Evolutionary conservation across 176 grass and related monocot genomes (phyloP).

Genomic region (Echinochloa phyllopogon): DNA sequence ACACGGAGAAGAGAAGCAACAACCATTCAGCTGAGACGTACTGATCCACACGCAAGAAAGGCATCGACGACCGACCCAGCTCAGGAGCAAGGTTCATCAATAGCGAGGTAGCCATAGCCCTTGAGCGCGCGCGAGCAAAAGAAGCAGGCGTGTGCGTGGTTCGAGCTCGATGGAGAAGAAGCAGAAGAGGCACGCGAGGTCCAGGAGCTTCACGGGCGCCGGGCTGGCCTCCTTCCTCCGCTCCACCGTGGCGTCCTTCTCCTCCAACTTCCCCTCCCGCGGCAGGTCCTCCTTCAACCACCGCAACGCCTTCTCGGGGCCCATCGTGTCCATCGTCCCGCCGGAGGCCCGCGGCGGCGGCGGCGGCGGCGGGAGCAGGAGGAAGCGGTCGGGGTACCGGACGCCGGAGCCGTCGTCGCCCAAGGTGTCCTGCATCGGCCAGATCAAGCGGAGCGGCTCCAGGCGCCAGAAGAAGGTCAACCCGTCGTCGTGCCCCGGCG

Average conservation of each 20-base stretch:
- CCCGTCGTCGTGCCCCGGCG: slow-evolving; percentile 33
- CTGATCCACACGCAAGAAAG: background rate
- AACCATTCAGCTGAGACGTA: background rate
- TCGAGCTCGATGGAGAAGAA: background rate
- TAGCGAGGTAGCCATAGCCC: background rate
- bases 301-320: slow-evolving; percentile 76
- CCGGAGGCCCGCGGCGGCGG: slow-evolving; percentile 59
- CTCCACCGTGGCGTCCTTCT: slow-evolving; percentile 61
- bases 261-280: slow-evolving; percentile 31
- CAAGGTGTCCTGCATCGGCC: slow-evolving; percentile 87
- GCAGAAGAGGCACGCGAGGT: slow-evolving; percentile 49
- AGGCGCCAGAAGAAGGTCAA: slow-evolving; percentile 48
- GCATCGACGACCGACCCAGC: background rate
- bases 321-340: slow-evolving; percentile 75
- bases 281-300: slow-evolving; percentile 53
- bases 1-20: slow-evolving; percentile 6
- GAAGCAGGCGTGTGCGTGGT: background rate
- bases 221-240: slow-evolving; percentile 61
- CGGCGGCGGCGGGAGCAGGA: background rate
- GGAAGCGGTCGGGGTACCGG: slow-evolving; percentile 15
- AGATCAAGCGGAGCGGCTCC: slow-evolving; percentile 70
- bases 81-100: background rate
- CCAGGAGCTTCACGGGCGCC: slow-evolving; percentile 40
- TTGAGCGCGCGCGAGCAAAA: too few species aligned
- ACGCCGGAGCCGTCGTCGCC: slow-evolving; percentile 86